Evolutionary conservation across 2,329 filamentous ascomycete species (phyloP).

Genomic region (Fusarium incarnatum): DNA sequence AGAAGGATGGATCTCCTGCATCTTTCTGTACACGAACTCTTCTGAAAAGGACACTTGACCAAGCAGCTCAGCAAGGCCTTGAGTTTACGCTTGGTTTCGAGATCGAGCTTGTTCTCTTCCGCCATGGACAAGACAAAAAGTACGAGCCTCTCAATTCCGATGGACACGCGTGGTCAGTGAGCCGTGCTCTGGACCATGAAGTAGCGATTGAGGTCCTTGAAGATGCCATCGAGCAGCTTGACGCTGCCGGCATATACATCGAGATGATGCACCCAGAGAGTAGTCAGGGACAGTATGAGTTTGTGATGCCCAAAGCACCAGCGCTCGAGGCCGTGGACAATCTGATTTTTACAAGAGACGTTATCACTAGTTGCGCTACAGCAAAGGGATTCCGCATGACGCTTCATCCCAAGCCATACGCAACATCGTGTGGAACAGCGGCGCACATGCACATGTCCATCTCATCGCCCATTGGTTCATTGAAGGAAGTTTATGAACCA

Average conservation of each 20-base stretch:
- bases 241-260: constrained; percentile 71
- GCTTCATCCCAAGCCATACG: constrained; percentile 77
- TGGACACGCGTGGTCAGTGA: constrained; percentile 78
- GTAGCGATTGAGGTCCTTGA: constrained; percentile 69
- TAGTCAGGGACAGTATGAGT: constrained; percentile 80
- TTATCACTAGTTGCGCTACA: constrained; percentile 73
- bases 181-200: constrained; percentile 71
- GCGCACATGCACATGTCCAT: constrained; percentile 79
- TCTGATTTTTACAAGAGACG: constrained; percentile 76
- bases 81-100: constrained; percentile 80
- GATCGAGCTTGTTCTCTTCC: constrained; percentile 80
- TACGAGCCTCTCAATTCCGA: constrained; percentile 63
- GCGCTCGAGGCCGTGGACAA: constrained; percentile 77
- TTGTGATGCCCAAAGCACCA: constrained; percentile 72
- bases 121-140: constrained; percentile 52
- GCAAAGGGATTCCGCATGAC: constrained; percentile 74
- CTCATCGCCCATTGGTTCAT: constrained; percentile 56
- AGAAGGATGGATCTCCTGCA: constrained; percentile 63
- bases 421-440: constrained; percentile 69
- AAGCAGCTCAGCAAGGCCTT: constrained; percentile 64
- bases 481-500: constrained; percentile 62
- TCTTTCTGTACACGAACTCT: constrained; percentile 73
- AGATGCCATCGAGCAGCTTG: constrained; percentile 72
- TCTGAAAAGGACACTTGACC: constrained; percentile 65
- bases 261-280: constrained; percentile 82